Conservation (phyloP, 768 basidiomycete genomes). For the Rhodotorula paludigena region DNA sequence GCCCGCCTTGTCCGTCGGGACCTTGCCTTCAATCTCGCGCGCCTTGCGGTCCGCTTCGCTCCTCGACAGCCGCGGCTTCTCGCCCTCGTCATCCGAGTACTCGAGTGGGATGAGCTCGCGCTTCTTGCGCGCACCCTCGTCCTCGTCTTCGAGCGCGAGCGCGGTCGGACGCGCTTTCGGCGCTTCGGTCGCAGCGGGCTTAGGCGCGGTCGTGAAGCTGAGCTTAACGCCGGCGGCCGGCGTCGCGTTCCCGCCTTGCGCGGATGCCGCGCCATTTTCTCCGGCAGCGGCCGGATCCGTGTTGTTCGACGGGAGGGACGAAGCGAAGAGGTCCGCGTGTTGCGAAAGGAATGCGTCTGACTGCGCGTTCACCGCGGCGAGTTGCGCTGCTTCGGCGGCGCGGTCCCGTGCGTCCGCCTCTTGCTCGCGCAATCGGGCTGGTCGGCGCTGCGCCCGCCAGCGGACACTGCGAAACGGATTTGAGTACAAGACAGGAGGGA, state of each 20-base stretch:
- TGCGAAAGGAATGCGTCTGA: slow-evolving; percentile 76
- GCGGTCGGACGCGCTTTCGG: slow-evolving; percentile 24
- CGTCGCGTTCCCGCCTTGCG: not conserved
- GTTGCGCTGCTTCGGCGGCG: slow-evolving; percentile 74
- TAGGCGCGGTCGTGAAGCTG: slow-evolving; percentile 21
- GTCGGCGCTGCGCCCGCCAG: slow-evolving; percentile 74
- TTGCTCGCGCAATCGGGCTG: slow-evolving; percentile 70
- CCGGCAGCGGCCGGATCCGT: not conserved
- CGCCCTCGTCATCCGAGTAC: slow-evolving; percentile 43
- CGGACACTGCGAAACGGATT: slow-evolving; percentile 54
- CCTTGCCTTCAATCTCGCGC: slow-evolving; percentile 31
- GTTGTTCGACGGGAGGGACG: not conserved
- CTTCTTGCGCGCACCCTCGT: slow-evolving; percentile 36
- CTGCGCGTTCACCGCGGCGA: slow-evolving; percentile 77
- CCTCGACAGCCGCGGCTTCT: slow-evolving; percentile 23
- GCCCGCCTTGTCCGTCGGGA: slow-evolving; percentile 37
- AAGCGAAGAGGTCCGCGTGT: slow-evolving; percentile 41
- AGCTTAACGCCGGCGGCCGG: slow-evolving; percentile 35
- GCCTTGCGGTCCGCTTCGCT: slow-evolving; percentile 31
- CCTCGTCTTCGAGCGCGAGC: slow-evolving; percentile 40
- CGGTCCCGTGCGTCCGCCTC: slow-evolving; percentile 78
- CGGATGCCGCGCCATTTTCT: not conserved
- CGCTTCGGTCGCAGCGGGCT: slow-evolving; percentile 2
- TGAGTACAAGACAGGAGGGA: not conserved
- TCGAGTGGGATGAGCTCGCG: slow-evolving; percentile 41